Conservation (phyloP, 345 rosid species). For the Acer negundo region DNA sequence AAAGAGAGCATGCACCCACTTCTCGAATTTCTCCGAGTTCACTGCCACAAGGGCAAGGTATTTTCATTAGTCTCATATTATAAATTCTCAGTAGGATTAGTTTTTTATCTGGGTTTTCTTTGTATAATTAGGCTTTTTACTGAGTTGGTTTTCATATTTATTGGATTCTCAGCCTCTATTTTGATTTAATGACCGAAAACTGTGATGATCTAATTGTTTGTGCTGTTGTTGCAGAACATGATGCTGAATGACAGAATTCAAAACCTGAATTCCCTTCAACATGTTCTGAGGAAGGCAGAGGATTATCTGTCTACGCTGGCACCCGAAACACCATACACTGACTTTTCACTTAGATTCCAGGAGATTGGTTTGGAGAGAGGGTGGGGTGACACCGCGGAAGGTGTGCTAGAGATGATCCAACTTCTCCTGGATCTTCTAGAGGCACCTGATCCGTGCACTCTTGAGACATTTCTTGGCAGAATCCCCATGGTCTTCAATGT, state of each 20-base stretch:
- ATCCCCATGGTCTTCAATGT: slow-evolving; percentile 94
- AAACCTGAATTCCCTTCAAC: slow-evolving; percentile 62
- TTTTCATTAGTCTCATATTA: background rate
- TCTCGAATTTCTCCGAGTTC: slow-evolving; percentile 83
- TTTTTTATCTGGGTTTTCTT: too few relatives aligned
- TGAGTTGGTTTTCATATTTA: too few relatives aligned
- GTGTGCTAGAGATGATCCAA: slow-evolving; percentile 83
- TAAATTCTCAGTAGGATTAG: too few relatives aligned
- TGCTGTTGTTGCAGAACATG: slow-evolving; percentile 58
- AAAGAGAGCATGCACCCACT: slow-evolving; percentile 91
- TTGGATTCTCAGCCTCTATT: background rate
- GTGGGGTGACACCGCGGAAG: slow-evolving; percentile 87
- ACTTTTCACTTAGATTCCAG: slow-evolving; percentile 78
- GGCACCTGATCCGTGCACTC: slow-evolving; percentile 97
- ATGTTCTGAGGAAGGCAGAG: slow-evolving; percentile 87
- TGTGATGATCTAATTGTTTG: background rate
- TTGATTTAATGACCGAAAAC: background rate
- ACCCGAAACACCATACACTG: slow-evolving; percentile 54
- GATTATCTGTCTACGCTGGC: slow-evolving; percentile 58
- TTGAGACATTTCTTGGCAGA: slow-evolving; percentile 82
- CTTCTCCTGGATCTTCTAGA: slow-evolving; percentile 93
- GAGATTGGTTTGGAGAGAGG: slow-evolving; percentile 94
- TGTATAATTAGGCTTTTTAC: too few relatives aligned
- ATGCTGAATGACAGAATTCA: slow-evolving; percentile 79
- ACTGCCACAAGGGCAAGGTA: slow-evolving; percentile 86